phyloP scores from a whole-genome alignment of 768 basidiomycete genomes.

The Lactifluus pinguis region DNA sequence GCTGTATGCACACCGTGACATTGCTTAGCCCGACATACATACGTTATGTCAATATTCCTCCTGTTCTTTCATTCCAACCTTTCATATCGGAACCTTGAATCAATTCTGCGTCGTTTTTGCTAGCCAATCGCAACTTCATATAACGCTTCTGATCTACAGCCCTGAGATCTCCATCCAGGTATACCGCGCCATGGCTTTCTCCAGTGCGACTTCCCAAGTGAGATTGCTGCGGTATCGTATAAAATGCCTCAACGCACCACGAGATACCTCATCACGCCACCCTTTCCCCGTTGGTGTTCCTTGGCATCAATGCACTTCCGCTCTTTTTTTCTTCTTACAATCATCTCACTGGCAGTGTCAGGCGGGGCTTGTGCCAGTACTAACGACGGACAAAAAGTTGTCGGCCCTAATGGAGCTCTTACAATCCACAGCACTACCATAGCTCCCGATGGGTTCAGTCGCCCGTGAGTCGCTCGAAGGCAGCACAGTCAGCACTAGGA shows the following conservation, averaged over 20 bases:
- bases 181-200: neutral
- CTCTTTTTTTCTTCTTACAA: neutral
- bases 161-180: neutral
- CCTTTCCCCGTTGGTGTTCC: neutral
- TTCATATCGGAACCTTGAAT: too few relatives aligned
- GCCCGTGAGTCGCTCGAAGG: slow-evolving; percentile 13
- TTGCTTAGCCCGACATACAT: too few relatives aligned
- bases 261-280: neutral
- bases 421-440: slow-evolving; percentile 16
- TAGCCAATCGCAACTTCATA: too few relatives aligned
- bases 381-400: too few relatives aligned
- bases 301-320: neutral
- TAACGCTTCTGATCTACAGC: neutral
- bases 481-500: neutral
- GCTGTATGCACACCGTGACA: too few relatives aligned
- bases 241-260: neutral
- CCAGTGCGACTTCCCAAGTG: neutral
- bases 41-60: too few relatives aligned
- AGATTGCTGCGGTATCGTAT: neutral
- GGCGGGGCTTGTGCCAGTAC: slow-evolving; percentile 3
- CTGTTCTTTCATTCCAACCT: too few relatives aligned
- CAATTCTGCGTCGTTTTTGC: too few relatives aligned
- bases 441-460: slow-evolving; percentile 22
- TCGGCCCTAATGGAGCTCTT: slow-evolving; percentile 20
- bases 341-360: neutral